A percentile compares a stretch with the other conserved stretches of the same genome.
These are phyloP conservation scores for Mycena albidolilacea DNA, from an alignment of 768 basidiomycete genomes.

Conservation along the genomic window DNA sequence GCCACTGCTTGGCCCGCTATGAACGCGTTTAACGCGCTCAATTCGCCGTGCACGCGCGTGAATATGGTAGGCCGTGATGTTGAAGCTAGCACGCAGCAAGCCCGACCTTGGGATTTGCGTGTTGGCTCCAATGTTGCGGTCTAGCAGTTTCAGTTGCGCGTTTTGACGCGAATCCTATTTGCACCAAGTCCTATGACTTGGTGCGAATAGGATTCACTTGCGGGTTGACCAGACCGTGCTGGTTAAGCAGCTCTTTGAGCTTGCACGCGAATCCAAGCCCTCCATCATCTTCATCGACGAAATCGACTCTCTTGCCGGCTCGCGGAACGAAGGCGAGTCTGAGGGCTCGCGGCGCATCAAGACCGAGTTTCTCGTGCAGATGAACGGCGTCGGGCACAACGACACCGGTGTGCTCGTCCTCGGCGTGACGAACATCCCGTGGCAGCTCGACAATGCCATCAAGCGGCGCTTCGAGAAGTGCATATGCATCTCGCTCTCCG, in stretches of 20 bases:
- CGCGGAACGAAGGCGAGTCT: conserved; percentile 96
- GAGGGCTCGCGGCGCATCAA: conserved; percentile 98
- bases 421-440: conserved; percentile 98
- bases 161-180: too few relatives aligned
- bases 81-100: too few relatives aligned
- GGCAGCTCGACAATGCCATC: conserved; percentile 98
- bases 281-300: conserved; percentile 99
- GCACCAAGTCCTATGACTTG: too few relatives aligned
- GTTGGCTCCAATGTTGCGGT: too few relatives aligned
- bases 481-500: conserved; percentile 97
- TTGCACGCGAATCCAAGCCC: conserved; percentile 96
- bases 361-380: conserved; percentile 96
- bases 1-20: too few relatives aligned
- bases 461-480: conserved; percentile 99
- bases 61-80: too few relatives aligned
- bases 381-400: conserved; percentile 99
- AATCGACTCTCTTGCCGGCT: conserved; percentile 95
- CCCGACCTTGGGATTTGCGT: too few relatives aligned
- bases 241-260: conserved; percentile 95
- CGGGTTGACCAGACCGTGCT: conserved; percentile 62
- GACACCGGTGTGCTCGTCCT: conserved; percentile 97
- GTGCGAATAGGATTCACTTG: too few relatives aligned
- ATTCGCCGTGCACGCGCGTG: too few relatives aligned
- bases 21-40: too few relatives aligned
- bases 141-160: too few relatives aligned